A percentile compares a stretch with the other conserved stretches of the same genome.
These are phyloP conservation scores for Verticillium alfalfae DNA, from an alignment of 2,329 filamentous ascomycete species.

Conservation along the genomic window DNA sequence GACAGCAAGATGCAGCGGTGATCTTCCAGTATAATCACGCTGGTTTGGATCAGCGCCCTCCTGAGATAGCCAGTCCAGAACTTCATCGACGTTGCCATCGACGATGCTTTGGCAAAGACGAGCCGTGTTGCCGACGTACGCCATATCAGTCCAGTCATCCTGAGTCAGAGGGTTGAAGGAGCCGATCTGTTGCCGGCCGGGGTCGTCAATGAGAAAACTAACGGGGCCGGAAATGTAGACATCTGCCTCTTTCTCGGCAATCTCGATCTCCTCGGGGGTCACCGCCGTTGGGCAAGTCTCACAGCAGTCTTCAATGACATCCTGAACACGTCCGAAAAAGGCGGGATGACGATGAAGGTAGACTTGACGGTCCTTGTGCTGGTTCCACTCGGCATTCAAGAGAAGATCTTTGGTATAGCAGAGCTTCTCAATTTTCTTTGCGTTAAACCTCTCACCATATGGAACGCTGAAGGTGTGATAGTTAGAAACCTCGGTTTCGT, in stretches of 20 bases:
- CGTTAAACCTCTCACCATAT: conserved; percentile 56
- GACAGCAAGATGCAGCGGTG: conserved; percentile 72
- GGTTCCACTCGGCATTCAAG: conserved; percentile 84
- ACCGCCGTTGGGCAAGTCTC: conserved; percentile 66
- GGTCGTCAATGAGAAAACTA: conserved; percentile 72
- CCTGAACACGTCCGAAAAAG: conserved; percentile 72
- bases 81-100: conserved; percentile 63
- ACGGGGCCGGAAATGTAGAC: conserved; percentile 71
- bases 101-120: conserved; percentile 77
- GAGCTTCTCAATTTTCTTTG: conserved; percentile 73
- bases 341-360: conserved; percentile 79
- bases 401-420: conserved; percentile 76
- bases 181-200: conserved; percentile 67
- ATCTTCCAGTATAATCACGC: conserved; percentile 72
- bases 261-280: conserved; percentile 66
- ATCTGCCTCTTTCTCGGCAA: conserved; percentile 67
- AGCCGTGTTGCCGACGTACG: conserved; percentile 76
- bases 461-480: conserved; percentile 75
- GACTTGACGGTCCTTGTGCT: conserved; percentile 66
- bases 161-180: conserved; percentile 77
- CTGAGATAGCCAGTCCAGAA: conserved; percentile 64
- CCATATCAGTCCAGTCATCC: conserved; percentile 87
- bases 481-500: conserved; percentile 68
- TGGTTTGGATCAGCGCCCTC: conserved; percentile 66
- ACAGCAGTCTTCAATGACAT: conserved; percentile 78